Base-by-base conservation (phyloP, 192 early-diverging fungal species). In the Cladochytrium replicatum region DNA sequence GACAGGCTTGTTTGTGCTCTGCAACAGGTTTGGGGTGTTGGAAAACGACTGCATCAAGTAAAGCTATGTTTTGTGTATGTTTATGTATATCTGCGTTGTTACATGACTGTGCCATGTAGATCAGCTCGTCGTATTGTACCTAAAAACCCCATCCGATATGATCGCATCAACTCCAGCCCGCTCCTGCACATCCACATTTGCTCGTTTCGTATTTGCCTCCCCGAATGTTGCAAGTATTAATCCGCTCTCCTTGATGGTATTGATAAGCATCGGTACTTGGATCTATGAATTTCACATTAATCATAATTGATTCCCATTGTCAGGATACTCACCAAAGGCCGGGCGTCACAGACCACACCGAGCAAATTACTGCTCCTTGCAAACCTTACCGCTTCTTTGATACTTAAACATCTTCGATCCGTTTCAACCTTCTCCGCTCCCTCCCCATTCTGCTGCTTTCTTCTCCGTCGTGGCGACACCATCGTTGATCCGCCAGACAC, bases 371-470 rank as follows among this genome's bases (percentile, higher is more conserved):
- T 90, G 39, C 76, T 71, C 48, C 88, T 89, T 0, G 91, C 85
- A 68, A 97, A 99, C 28, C 85, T 79, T 41, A 99, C 84, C 0
- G 93, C 88, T 55, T 93, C 91, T 50, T 97, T 99, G 51, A 99
- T 79, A 13, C 88, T 86, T 2, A 64, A 52, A 37, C 68, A 71
- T 32, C 68, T 32, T 21, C 44, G 32, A 42, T 77, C 69, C 19
- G 39, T 40, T 46, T 65, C 65, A 27, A 28, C 59, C 45, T 29
- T 46, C 23, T 22, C 29, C 27, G 60, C 62, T 19, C 74, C 72
- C 41, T 71, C 66, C 34, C 65, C 73, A 1, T 52, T 43, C 7
- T 15, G 11, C 41, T 26, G 41, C 24, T 27, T 27, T 67, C 61
- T 29, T 57, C 64, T 17, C 43, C 32, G 15, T 55, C 19, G 49